A percentile compares a stretch with the other conserved stretches of the same genome.
These are phyloP conservation scores for Penicillium sp. DNA, from an alignment of 2,329 filamentous ascomycete genomes.

Conservation along the genomic window DNA sequence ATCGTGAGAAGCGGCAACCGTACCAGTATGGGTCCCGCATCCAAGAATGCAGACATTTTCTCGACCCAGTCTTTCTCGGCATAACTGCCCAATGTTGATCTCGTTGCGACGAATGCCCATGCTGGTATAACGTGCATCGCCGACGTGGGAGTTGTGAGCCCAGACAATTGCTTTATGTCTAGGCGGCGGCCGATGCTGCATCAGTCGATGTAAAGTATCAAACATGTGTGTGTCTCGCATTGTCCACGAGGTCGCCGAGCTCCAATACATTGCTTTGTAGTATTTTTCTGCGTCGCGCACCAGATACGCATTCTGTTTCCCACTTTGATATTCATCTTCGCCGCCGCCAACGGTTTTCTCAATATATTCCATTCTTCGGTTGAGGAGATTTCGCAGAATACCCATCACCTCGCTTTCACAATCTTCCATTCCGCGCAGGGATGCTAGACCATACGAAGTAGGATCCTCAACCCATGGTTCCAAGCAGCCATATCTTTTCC, in stretches of 20 bases:
- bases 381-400: constrained; percentile 52
- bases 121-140: constrained; percentile 58
- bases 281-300: constrained; percentile 57
- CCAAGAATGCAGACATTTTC: constrained; percentile 51
- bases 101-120: constrained; percentile 52
- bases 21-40: constrained; percentile 56
- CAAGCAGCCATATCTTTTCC: constrained; percentile 52
- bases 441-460: constrained; percentile 52
- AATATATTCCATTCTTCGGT: constrained; percentile 47
- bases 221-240: constrained; percentile 59
- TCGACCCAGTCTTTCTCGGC: constrained; percentile 49
- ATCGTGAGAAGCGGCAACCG: constrained; percentile 55
- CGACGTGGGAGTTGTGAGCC: constrained; percentile 59
- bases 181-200: constrained; percentile 44
- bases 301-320: constrained; percentile 56
- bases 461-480: constrained; percentile 56
- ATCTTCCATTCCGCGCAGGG: constrained; percentile 46
- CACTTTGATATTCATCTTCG: constrained; percentile 54
- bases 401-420: constrained; percentile 52
- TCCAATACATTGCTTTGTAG: constrained; percentile 59
- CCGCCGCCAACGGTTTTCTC: constrained; percentile 32
- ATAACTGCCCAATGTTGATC: constrained; percentile 60
- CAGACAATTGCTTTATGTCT: constrained; percentile 55
- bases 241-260: constrained; percentile 55
- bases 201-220: constrained; percentile 50